Evolutionary conservation across 345 rosid species (phyloP).

Genomic region (Brassica cretica): DNA sequence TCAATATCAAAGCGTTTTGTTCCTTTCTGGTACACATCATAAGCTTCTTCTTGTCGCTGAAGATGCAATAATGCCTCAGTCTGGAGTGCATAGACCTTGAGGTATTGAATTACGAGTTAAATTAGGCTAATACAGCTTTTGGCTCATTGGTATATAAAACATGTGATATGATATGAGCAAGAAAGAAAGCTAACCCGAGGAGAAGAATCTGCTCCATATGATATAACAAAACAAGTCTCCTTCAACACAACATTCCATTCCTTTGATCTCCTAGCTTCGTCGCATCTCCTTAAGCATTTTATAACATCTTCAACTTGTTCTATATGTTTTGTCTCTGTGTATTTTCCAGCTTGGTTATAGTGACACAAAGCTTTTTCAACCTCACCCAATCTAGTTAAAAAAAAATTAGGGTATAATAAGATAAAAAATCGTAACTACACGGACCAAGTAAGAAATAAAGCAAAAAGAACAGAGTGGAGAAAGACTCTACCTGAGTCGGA

Average conservation of each 20-base stretch:
- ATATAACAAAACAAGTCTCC: constrained; percentile 48
- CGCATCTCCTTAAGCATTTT: constrained; percentile 47
- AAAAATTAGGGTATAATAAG: neutral
- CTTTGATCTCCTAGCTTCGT: constrained; percentile 44
- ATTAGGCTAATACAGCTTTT: neutral
- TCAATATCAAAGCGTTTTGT: constrained; percentile 46
- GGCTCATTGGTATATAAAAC: neutral
- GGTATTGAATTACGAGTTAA: too few relatives aligned
- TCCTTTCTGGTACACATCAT: constrained; percentile 45
- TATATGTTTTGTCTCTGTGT: constrained; percentile 41
- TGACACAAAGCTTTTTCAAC: constrained; percentile 63
- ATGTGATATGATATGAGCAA: neutral
- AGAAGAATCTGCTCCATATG: constrained; percentile 63
- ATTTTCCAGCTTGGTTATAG: constrained; percentile 47
- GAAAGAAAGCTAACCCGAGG: constrained; percentile 47
- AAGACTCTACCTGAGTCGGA: constrained; percentile 53
- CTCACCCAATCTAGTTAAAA: constrained; percentile 56
- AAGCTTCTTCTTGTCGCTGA: constrained; percentile 63
- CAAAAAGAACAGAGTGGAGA: neutral
- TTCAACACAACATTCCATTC: constrained; percentile 57
- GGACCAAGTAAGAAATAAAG: neutral
- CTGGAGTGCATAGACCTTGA: constrained; percentile 60
- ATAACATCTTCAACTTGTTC: constrained; percentile 51
- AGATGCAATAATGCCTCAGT: constrained; percentile 61
- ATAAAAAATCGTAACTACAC: neutral